Evolutionary conservation across 257 asterid genomes (phyloP), one percentile per base, ranked within the genome.

Genomic region (Cinchona pubescens): DNA sequence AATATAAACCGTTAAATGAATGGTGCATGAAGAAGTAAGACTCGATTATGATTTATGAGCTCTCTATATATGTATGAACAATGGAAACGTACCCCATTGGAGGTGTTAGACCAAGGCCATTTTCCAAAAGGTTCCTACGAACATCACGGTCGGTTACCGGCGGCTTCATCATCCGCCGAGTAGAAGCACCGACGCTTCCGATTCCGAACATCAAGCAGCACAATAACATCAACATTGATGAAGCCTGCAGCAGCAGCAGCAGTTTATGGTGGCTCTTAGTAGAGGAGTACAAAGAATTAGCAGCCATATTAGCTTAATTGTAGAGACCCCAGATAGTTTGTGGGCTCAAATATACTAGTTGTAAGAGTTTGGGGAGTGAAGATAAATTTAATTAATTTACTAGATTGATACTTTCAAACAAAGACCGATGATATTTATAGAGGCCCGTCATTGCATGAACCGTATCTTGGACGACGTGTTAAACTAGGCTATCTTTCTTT

Each of bases 1-100:
- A 2, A 38, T 38, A 40, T 40, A 40, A 40, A 40, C 7, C 5
- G 5, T 40, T 40, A 10, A 40, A 40, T 40, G 45, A 40, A 40
- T 40, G 7, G 7, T 40, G 45, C 7, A 40, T 40, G 45, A 40
- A 0, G 45, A 40, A 40, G 10, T 40, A 40, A 10, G 45, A 40
- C n/a, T n/a, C n/a, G n/a, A 40, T 40, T 40, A 40, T 5, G 8
- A 40, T 40, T 40, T 40, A 4, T 40, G 2, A 40, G n/a, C n/a
- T n/a, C n/a, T n/a, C n/a, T n/a, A n/a, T n/a, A n/a, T n/a, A n/a
- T n/a, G n/a, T n/a, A n/a, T n/a, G n/a, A n/a, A n/a, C n/a, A n/a
- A n/a, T n/a, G n/a, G n/a, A n/a, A 51, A 25, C 61, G 79, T 83
- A 93, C 98, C 98, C 98, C 97, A 93, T 89, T 72, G 89, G 96